Evolutionary conservation across 1,139 yeast species (phyloP).

Genomic region (Saccharomycopsis hybrid): DNA sequence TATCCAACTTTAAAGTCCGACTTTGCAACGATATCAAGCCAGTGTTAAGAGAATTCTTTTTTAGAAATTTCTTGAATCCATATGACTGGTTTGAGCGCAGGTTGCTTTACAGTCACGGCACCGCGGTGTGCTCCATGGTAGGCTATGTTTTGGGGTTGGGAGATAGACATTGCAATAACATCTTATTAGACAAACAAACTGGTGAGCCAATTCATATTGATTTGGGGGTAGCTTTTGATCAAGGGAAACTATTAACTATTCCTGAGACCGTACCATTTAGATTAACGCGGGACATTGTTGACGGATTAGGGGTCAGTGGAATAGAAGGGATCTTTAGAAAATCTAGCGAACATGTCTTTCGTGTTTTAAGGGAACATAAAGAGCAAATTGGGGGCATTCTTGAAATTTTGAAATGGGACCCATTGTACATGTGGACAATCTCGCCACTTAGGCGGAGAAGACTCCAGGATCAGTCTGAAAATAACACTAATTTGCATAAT

Average conservation of each 20-base stretch:
- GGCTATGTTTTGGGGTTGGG: slow-evolving; percentile 90
- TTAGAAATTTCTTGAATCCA: slow-evolving; percentile 58
- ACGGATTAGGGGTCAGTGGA: slow-evolving; percentile 88
- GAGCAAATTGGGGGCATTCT: slow-evolving; percentile 74
- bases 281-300: slow-evolving; percentile 82
- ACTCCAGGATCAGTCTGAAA: slow-evolving; percentile 37
- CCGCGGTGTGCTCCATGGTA: slow-evolving; percentile 79
- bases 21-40: slow-evolving; percentile 55
- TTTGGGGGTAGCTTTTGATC: slow-evolving; percentile 93
- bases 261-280: slow-evolving; percentile 96
- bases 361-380: slow-evolving; percentile 57
- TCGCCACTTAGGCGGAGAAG: slow-evolving; percentile 61
- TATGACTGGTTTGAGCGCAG: slow-evolving; percentile 69
- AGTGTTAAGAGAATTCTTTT: slow-evolving; percentile 62
- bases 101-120: slow-evolving; percentile 63
- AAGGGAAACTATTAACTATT: slow-evolving; percentile 72
- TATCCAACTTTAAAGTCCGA: slow-evolving; percentile 39
- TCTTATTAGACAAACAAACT: slow-evolving; percentile 66
- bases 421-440: slow-evolving; percentile 83
- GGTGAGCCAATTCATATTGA: slow-evolving; percentile 97
- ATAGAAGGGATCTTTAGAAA: slow-evolving; percentile 86
- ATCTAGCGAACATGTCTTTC: slow-evolving; percentile 70
- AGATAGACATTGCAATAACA: slow-evolving; percentile 89
- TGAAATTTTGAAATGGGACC: slow-evolving; percentile 87
- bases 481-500: slow-evolving; percentile 13